Evolutionary conservation across 192 early-diverging fungal species (phyloP), one percentile per base, ranked within the genome.

Genomic region (Mortierella hygrophila): DNA sequence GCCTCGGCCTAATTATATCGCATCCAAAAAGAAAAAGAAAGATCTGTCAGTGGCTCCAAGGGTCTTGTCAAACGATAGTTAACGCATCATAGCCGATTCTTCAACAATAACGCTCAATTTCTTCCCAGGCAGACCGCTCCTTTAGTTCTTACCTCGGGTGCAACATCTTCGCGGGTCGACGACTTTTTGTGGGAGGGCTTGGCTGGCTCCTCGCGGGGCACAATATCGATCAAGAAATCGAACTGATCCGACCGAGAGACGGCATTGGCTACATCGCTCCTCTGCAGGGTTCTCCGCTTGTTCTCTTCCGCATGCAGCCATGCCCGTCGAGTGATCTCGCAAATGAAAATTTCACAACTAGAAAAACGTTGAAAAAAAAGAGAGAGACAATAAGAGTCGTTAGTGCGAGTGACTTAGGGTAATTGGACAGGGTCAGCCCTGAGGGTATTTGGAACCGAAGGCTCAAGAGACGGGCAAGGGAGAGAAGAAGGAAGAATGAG

Each of bases 141-240:
- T 44, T 32, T 68, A 26, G 23, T 18, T 49, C n/a, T 13, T 81
- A 81, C 80, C 80, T 81, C 80, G 8, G 82, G 49, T 63, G 82
- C 40, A 15, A 74, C 52, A 26, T 78, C 83, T 15, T 75, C 77
- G 35, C 76, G 72, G 6, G 72, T 47, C 0, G 79, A 65, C 0
- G 84, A 73, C 6, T 65, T 52, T 16, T 75, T 69, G 41, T 78
- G 75, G 42, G 52, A 77, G 0, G 54, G 29, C 70, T 87, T 87
- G 21, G 82, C 38, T 6, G 87, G 83, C 37, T 98, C 97, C 63
- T 98, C 98, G 40, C 98, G 89, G 10, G 98, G 98, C n/a, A 99
- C 97, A 78, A 99, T 97, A 80, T 99, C 98, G 78, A 99, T 99
- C 81, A 99, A 89, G 81, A 99, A 99, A 79, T 99, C 98, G 89